A percentile compares a stretch with the other conserved stretches of the same genome.
phyloP scores from a whole-genome alignment of 495 filamentous ascomycete species.

The Aspergillus homomorphus region DNA sequence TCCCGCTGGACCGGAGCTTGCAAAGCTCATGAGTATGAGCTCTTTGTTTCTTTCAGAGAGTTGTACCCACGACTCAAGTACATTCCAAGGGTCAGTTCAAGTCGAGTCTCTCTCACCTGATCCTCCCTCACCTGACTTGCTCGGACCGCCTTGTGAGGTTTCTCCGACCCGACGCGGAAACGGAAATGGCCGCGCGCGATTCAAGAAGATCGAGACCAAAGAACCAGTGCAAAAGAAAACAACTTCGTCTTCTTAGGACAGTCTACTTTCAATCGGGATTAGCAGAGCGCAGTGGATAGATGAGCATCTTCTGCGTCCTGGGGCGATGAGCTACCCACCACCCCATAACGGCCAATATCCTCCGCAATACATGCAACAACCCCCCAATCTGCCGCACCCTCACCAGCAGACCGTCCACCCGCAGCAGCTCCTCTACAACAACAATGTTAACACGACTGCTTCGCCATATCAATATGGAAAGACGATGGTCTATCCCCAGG shows the following conservation, averaged over 20 bases:
- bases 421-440: slow-evolving; percentile 41
- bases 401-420: slow-evolving; percentile 28
- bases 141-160: slow-evolving; percentile 24
- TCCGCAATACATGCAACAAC: slow-evolving; percentile 40
- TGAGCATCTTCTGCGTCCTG: slow-evolving; percentile 28
- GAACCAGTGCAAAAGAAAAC: slow-evolving; percentile 5
- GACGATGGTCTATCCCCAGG: slow-evolving; percentile 33
- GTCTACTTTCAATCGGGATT: slow-evolving; percentile 6
- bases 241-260: slow-evolving; percentile 7
- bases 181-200: slow-evolving; percentile 20
- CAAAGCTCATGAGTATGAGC: no score
- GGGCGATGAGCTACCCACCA: slow-evolving; percentile 51
- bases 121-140: slow-evolving; percentile 1
- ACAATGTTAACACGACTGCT: slow-evolving; percentile 34
- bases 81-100: not conserved
- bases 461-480: slow-evolving; percentile 43
- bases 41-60: no score
- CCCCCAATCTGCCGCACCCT: slow-evolving; percentile 21
- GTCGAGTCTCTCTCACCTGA: slow-evolving; percentile 5
- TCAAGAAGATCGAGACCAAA: not conserved
- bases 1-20: no score
- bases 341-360: slow-evolving; percentile 45
- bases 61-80: no score
- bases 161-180: slow-evolving; percentile 39
- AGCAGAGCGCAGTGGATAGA: slow-evolving; percentile 20